A percentile compares a stretch with the other conserved stretches of the same genome.
These are phyloP conservation scores for Megacollybia marginata DNA, from an alignment of 768 basidiomycete species.

Conservation along the genomic window DNA sequence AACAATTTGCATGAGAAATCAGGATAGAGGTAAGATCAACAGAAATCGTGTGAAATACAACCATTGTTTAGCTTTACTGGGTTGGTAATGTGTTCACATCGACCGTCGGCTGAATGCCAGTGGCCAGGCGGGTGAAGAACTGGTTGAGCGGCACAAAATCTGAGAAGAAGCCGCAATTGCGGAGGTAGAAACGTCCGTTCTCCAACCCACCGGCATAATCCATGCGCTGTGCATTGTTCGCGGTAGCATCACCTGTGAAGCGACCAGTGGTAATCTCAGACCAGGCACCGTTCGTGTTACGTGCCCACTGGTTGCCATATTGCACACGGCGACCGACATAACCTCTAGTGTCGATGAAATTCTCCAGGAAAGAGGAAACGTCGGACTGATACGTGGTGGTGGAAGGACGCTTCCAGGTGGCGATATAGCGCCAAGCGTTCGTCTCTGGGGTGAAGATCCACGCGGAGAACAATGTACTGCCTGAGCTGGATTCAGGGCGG, in stretches of 20 bases:
- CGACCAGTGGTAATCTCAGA: slow-evolving; percentile 3
- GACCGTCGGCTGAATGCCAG: too few relatives aligned
- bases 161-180: slow-evolving; percentile 4
- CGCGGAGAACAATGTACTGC: background rate
- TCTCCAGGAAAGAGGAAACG: background rate
- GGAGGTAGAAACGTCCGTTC: slow-evolving; percentile 1
- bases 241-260: slow-evolving; percentile 4
- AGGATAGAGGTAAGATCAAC: too few relatives aligned
- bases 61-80: too few relatives aligned
- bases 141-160: slow-evolving; percentile 5
- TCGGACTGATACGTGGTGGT: background rate
- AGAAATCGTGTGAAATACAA: too few relatives aligned
- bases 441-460: background rate
- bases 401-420: background rate
- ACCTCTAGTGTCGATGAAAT: background rate
- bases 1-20: too few relatives aligned
- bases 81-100: too few relatives aligned
- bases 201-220: slow-evolving; percentile 4
- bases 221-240: slow-evolving; percentile 4
- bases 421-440: background rate
- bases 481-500: background rate
- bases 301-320: slow-evolving; percentile 3
- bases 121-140: too few relatives aligned
- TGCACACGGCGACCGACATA: slow-evolving; percentile 1
- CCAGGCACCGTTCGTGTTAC: slow-evolving; percentile 2